Evolutionary conservation across 192 early-diverging fungal species (phyloP), one percentile per base, ranked within the genome.

Genomic region (Rhizophagus prolifer): DNA sequence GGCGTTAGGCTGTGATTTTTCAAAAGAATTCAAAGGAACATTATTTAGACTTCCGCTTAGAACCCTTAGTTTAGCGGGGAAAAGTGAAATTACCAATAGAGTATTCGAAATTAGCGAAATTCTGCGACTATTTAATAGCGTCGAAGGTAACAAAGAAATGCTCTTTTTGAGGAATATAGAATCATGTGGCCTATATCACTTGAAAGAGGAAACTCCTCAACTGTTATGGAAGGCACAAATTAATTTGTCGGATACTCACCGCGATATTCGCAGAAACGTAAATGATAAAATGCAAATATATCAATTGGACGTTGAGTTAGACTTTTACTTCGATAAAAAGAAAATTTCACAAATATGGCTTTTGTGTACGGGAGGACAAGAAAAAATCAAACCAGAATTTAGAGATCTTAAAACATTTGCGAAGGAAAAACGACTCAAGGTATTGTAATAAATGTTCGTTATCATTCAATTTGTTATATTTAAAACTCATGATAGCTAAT

Each of bases 101-200:
- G 4, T 14, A 6, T 1, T 31, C 10, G 16, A 30, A 64, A 13
- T 16, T 64, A 1, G 2, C 10, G 30, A 64, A 4, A 64, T 64
- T 1, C 4, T 64, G 10, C 4, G 5, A 26, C 4, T 23, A 25
- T 30, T 64, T 64, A 6, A 8, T 30, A 31, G 30, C 31, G 25
- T 64, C 5, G 9, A 64, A 13, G 62, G 62, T 64, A 64, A 64
- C 14, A 25, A 64, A 6, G 62, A 64, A 28, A 64, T 64, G 10
- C 62, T 64, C 30, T 64, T 64, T 64, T 64, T 64, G 16, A 64
- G 26, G n/a, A 30, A 64, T 30, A 64, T 64, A 16, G 62, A 64
- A 64, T 30, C 28, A 13, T 64, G 30, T 64, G n/a, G 16, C 10
- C 13, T 64, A 16, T 19, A 31, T 31, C 26, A 1, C n/a, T 16